Conservation (phyloP, 176 grass and related monocot genomes). For the Neostapfia colusana region DNA sequence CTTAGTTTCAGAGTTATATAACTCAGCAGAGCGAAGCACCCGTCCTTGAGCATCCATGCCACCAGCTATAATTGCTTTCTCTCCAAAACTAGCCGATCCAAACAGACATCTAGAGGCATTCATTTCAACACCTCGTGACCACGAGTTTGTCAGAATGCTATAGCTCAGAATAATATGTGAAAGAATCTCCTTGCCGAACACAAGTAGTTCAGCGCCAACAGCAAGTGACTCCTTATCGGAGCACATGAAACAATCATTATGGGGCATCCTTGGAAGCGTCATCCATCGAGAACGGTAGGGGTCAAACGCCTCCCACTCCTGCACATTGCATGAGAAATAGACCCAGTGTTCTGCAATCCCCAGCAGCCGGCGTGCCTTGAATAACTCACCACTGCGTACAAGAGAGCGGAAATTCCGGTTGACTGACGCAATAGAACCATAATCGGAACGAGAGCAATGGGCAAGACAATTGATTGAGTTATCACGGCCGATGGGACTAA, state of each 20-base stretch:
- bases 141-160: conserved; percentile 91
- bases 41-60: conserved; percentile 62
- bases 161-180: conserved; percentile 84
- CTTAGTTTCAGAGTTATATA: conserved; percentile 84
- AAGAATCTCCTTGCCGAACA: conserved; percentile 81
- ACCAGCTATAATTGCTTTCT: conserved; percentile 89
- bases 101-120: conserved; percentile 93
- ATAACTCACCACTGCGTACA: conserved; percentile 70
- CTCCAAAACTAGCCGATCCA: conserved; percentile 87
- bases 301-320: conserved; percentile 95
- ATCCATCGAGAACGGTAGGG: conserved; percentile 80
- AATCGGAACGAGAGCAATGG: conserved; percentile 75
- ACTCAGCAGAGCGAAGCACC: conserved; percentile 70
- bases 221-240: conserved; percentile 92
- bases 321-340: conserved; percentile 89
- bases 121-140: conserved; percentile 82
- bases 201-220: conserved; percentile 88
- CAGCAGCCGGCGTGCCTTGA: conserved; percentile 58
- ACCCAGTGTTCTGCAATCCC: conserved; percentile 94
- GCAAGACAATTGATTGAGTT: conserved; percentile 85
- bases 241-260: conserved; percentile 86
- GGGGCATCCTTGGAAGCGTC: conserved; percentile 86
- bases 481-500: conserved; percentile 77
- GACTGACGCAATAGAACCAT: conserved; percentile 73
- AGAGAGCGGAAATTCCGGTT: conserved; percentile 63